These are phyloP conservation scores for Lasiosphaeria miniovina DNA, from an alignment of 495 filamentous ascomycete genomes.

Conservation along the genomic window DNA sequence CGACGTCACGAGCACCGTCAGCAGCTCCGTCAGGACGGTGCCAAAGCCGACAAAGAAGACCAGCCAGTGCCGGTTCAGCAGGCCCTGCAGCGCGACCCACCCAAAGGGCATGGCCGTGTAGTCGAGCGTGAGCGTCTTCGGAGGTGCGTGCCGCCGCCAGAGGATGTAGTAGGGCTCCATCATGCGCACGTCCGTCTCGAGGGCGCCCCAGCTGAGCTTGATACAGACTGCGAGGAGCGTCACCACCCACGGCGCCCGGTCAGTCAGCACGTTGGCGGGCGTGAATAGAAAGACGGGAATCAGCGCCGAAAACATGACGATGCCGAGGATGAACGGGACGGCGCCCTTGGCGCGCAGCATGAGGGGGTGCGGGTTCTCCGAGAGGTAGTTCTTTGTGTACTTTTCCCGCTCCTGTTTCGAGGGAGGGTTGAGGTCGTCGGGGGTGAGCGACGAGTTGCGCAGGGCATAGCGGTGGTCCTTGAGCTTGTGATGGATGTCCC, in stretches of 20 bases:
- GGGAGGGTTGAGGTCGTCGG: conserved; percentile 38
- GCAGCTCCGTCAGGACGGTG: conserved; percentile 60
- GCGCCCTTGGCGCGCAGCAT: conserved; percentile 60
- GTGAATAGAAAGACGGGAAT: conserved; percentile 59
- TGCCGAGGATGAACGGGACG: conserved; percentile 51
- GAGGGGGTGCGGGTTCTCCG: conserved; percentile 64
- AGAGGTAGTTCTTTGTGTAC: conserved; percentile 39
- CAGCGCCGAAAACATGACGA: conserved; percentile 49
- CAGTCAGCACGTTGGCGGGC: conserved; percentile 49
- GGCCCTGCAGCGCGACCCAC: conserved; percentile 56
- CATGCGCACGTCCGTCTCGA: conserved; percentile 71
- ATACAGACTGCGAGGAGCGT: conserved; percentile 60
- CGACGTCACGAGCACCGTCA: conserved; percentile 64
- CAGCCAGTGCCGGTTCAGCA: conserved; percentile 61
- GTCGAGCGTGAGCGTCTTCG: conserved; percentile 63
- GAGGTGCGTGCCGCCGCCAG: conserved; percentile 57
- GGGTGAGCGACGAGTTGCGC: conserved; percentile 62
- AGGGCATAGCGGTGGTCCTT: conserved; percentile 63
- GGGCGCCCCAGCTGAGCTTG: conserved; percentile 63
- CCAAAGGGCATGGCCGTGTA: conserved; percentile 69
- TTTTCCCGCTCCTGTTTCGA: conserved; percentile 33
- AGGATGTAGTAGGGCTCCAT: conserved; percentile 73
- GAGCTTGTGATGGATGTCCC: conserved; percentile 63
- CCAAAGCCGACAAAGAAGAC: conserved; percentile 61
- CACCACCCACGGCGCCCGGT: conserved; percentile 61